These are phyloP conservation scores for Xylogone sp. DNA, from an alignment of 2,329 filamentous ascomycete species.

Conservation along the genomic window DNA sequence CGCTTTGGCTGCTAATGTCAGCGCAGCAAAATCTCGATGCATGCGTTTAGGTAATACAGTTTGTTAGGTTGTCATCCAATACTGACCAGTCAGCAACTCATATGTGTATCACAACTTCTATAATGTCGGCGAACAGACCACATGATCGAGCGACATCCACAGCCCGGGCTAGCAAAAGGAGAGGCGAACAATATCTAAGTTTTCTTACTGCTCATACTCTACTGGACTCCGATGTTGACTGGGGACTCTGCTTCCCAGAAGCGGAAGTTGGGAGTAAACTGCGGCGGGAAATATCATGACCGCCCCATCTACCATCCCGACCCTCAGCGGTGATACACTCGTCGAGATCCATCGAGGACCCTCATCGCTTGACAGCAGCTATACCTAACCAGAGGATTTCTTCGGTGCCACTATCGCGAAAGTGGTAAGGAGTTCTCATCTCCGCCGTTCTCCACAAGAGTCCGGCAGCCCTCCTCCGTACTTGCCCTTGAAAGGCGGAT, in stretches of 20 bases:
- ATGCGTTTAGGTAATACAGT: slow-evolving; percentile 18
- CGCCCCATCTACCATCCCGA: too few species aligned
- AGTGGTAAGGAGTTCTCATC: too few species aligned
- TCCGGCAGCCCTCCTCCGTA: too few species aligned
- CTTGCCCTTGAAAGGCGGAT: too few species aligned
- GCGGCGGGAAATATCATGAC: not conserved
- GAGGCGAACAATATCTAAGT: not conserved
- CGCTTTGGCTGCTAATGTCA: slow-evolving; percentile 9
- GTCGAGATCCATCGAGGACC: not conserved
- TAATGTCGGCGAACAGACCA: too few species aligned
- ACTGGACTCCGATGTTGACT: not conserved
- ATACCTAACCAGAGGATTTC: too few species aligned
- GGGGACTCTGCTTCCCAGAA: not conserved
- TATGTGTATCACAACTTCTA: not conserved
- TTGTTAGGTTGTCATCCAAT: slow-evolving; percentile 5
- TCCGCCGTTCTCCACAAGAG: too few species aligned
- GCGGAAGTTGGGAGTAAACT: not conserved
- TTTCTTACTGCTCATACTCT: not conserved
- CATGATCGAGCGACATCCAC: not conserved
- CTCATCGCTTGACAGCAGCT: not conserved
- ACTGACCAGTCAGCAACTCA: slow-evolving; percentile 5
- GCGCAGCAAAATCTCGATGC: slow-evolving; percentile 12
- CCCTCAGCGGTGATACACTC: not conserved
- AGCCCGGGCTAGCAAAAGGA: not conserved
- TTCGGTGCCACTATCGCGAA: too few species aligned